Evolutionary conservation across 306 rosid genomes (phyloP), one percentile per base, ranked within the genome.

Genomic region (Trifolium fragiferum): DNA sequence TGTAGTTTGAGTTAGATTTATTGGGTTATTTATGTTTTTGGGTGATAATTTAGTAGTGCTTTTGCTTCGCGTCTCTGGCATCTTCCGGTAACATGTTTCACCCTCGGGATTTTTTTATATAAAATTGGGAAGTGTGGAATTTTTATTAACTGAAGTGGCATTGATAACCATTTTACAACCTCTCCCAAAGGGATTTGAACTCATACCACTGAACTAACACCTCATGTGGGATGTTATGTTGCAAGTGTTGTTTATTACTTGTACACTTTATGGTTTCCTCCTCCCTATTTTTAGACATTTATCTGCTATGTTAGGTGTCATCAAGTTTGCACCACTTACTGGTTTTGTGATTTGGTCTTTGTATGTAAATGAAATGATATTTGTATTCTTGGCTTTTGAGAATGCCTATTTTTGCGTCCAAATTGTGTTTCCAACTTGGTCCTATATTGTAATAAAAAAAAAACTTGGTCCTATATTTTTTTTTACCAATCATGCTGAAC

Each of bases 341-440:
- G 68, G 44, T 16, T 59, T 75, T 75, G 66, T 51, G 20, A 6
- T 10, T 19, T 11, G 0, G 57, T 50, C 57, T 21, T 16, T 55
- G 8, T 13, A 25, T n/a, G 23, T 38, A 57, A 73, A 21, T 46
- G 66, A 38, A 37, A 33, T 47, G 66, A 38, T 21, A 33, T 3
- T 7, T 35, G 19, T 23, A 21, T 21, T 23, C 35, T 25, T 68
- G 43, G 66, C 55, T 46, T 46, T 78, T 69, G 10, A 50, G 15
- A 64, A 30, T 59, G 66, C 33, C 40, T 47, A 6, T 59, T 21
- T 78, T 55, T 16, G 10, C 46, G 27, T 69, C 62, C 60, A 49
- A 13, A 6, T 44, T 77, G 41, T 9, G 50, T 74, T 43, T 30
- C 46, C 64, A 70, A 37, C 49, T 51, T 20, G 14, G 37, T 37